Percentiles rank a stretch among this genome's conserved stretches.
phyloP scores from a whole-genome alignment of 2,329 filamentous ascomycete species.

The Ophiostoma tasmaniense region DNA sequence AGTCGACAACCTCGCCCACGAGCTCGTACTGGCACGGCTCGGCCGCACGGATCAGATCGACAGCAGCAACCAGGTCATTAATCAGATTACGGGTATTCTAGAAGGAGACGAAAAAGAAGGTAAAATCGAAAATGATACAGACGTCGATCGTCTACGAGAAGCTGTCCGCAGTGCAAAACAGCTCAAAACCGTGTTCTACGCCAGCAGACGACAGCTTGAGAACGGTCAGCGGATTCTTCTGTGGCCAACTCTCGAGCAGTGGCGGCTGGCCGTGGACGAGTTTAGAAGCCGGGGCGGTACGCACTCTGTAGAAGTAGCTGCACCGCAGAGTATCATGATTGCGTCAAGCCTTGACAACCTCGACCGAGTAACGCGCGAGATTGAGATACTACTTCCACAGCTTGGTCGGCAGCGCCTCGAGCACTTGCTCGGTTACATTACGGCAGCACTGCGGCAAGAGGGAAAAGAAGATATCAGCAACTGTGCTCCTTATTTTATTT shows the following conservation, averaged over 20 bases:
- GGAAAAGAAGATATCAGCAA: background rate
- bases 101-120: too few species aligned
- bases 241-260: background rate
- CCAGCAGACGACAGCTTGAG: background rate
- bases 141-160: background rate
- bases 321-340: background rate
- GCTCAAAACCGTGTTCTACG: background rate
- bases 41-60: background rate
- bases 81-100: background rate
- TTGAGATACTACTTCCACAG: background rate
- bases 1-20: background rate
- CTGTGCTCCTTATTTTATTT: conserved; percentile 2
- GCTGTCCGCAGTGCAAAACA: background rate
- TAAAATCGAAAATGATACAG: background rate
- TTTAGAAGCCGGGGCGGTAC: background rate
- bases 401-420: conserved; percentile 9
- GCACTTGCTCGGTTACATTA: conserved; percentile 2
- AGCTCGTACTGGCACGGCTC: conserved; percentile 7
- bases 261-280: conserved; percentile 1
- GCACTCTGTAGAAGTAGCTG: background rate
- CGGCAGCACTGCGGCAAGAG: background rate
- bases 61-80: background rate
- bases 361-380: background rate
- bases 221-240: background rate
- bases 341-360: background rate